Conservation (phyloP, 225 moss, liverwort and hornwort genomes). For the Marchantia polymorpha region DNA sequence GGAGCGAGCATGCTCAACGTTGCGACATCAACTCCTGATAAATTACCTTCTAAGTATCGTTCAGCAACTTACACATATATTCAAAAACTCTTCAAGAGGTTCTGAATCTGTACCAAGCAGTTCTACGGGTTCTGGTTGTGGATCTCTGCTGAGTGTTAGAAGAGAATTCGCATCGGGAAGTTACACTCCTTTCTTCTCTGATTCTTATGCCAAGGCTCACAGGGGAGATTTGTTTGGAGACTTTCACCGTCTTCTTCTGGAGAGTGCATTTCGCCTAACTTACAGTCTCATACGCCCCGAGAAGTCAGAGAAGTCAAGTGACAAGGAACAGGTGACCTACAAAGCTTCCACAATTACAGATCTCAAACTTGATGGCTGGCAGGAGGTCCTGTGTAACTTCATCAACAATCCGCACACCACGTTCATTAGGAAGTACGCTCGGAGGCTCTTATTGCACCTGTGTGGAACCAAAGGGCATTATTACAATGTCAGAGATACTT, state of each 20-base stretch:
- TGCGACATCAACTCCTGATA: constrained; percentile 82
- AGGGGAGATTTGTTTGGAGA: constrained; percentile 98
- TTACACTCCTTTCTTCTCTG: constrained; percentile 94
- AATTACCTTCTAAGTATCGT: constrained; percentile 72
- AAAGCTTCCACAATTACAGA: constrained; percentile 58
- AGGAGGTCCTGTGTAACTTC: constrained; percentile 92
- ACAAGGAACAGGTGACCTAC: constrained; percentile 75
- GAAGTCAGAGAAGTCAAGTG: constrained; percentile 79
- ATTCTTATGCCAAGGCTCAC: constrained; percentile 92
- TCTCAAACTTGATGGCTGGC: constrained; percentile 96
- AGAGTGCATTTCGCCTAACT: constrained; percentile 86
- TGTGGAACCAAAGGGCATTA: constrained; percentile 95
- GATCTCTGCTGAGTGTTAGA: constrained; percentile 79
- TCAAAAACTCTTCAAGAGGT: constrained; percentile 72
- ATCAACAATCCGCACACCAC: constrained; percentile 92
- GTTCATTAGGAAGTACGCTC: constrained; percentile 89
- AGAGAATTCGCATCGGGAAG: constrained; percentile 98
- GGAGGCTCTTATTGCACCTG: constrained; percentile 84
- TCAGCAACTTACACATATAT: constrained; percentile 83
- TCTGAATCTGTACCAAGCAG: constrained; percentile 56
- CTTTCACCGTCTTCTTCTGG: constrained; percentile 85
- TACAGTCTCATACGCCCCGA: constrained; percentile 97
- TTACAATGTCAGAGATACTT: constrained; percentile 94
- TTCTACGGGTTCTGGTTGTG: constrained; percentile 79
- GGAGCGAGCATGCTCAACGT: constrained; percentile 76